Evolutionary conservation across 306 rosid genomes (phyloP), one percentile per base, ranked within the genome.

Genomic region (Dryas drummondii): DNA sequence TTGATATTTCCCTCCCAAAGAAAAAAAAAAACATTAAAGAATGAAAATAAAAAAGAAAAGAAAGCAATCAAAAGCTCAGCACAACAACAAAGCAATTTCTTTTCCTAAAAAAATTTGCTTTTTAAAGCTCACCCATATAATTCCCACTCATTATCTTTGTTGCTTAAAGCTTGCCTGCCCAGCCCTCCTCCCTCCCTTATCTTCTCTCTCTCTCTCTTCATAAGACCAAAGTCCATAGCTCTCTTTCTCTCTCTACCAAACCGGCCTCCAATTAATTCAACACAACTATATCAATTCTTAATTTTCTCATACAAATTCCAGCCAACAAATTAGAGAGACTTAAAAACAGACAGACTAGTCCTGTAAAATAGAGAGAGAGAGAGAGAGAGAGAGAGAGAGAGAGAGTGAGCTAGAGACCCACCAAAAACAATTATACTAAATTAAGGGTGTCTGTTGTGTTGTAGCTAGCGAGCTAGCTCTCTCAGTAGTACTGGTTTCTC

Each of bases 131-230:
- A 75, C 86, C 85, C 87, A 56, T 90, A 84, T 93, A 84, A 90
- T 93, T 88, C 93, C 83, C 98, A 87, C 94, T 90, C 93, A 88
- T 88, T 88, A 90, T 93, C 92, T 93, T 85, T 82, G 93, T 90
- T 86, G 87, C 96, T 86, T 84, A 89, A 88, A 88, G 96, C 90
- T 82, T 61, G 75, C 84, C 76, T 44, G 58, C 79, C 71, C 73
- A 49, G 51, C 66, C 42, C 54, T 59, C 55, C 52, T 61, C 9
- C 17, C 11, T 14, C 47, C 16, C 13, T 22, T 8, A 22, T 22
- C 63, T 9, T 57, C 14, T n/a, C 27, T 17, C 27, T 57, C 37
- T 57, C 40, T 22, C 26, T 11, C 40, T 22, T 16, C 26, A 32
- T 32, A 32, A 32, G 37, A 47, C 72, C 72, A 53, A 19, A 49